These are phyloP conservation scores for Ceratobasidium papillatum DNA, from an alignment of 1,284 basidiomycete species.

Conservation along the genomic window DNA sequence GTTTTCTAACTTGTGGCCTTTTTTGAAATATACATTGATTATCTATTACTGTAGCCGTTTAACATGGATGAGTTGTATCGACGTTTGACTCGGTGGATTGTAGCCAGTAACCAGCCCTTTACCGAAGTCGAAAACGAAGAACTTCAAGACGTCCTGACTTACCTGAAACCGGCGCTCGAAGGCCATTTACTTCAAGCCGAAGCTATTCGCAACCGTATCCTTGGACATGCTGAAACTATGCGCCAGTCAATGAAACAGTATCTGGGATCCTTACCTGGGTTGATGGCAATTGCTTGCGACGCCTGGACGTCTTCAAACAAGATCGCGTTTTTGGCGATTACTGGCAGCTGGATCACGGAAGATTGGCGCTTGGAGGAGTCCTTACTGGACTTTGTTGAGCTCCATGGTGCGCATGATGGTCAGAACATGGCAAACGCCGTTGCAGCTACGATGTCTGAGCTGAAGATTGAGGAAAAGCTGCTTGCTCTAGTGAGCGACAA, in stretches of 20 bases:
- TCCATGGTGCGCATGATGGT: slow-evolving; percentile 27
- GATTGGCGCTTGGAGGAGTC: slow-evolving; percentile 34
- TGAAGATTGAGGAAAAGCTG: neutral
- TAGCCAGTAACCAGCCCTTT: slow-evolving; percentile 15
- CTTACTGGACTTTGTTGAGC: slow-evolving; percentile 37
- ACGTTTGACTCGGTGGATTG: slow-evolving; percentile 3
- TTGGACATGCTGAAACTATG: neutral
- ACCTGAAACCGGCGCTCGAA: neutral
- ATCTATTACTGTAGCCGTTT: neutral
- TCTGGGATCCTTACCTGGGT: neutral
- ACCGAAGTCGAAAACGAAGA: slow-evolving; percentile 18
- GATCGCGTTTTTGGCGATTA: slow-evolving; percentile 34
- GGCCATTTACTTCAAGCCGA: neutral
- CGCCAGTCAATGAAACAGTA: neutral
- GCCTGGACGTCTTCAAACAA: slow-evolving; percentile 34
- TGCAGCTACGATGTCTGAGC: neutral
- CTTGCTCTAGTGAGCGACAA: slow-evolving; percentile 11
- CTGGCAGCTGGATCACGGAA: slow-evolving; percentile 23
- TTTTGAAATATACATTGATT: neutral
- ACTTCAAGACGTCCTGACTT: neutral
- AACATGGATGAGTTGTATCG: slow-evolving; percentile 10
- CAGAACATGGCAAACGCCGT: slow-evolving; percentile 23
- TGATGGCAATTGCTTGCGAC: slow-evolving; percentile 36
- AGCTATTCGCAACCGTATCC: neutral
- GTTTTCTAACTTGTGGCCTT: neutral